Conservation (phyloP, 1,284 basidiomycete species). For the Cutaneotrichosporon cavernicola region DNA sequence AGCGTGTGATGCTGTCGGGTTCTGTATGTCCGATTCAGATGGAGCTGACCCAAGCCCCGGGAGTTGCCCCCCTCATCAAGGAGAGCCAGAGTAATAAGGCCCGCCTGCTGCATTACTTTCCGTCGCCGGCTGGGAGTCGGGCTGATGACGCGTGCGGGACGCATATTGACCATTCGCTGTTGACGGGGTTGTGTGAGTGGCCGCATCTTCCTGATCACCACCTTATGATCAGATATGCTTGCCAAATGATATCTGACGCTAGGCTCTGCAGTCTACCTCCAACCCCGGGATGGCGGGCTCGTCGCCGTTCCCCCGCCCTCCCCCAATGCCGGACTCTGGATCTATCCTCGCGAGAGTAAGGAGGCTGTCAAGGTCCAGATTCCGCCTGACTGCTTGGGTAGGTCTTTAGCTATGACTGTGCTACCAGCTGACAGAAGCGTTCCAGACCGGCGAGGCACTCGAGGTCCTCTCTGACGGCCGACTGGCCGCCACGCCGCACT, state of each 20-base stretch:
- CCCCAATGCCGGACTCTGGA: constrained; percentile 73
- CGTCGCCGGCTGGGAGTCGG: constrained; percentile 59
- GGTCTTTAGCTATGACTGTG: not conserved
- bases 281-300: not conserved
- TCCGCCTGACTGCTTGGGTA: constrained; percentile 60
- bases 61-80: constrained; percentile 48
- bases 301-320: constrained; percentile 2
- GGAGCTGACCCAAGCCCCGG: not conserved
- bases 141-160: constrained; percentile 69
- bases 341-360: constrained; percentile 63
- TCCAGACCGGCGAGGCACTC: constrained; percentile 90
- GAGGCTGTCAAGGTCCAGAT: constrained; percentile 73
- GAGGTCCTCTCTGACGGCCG: constrained; percentile 71
- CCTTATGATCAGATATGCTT: not conserved
- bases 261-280: constrained; percentile 13
- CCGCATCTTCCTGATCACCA: not conserved
- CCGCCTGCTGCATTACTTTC: constrained; percentile 86
- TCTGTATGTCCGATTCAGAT: constrained; percentile 58
- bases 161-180: constrained; percentile 71
- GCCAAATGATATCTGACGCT: not conserved
- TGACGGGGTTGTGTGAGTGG: constrained; percentile 74
- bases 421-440: constrained; percentile 54
- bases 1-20: constrained; percentile 84
- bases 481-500: constrained; percentile 84
- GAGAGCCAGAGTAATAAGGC: constrained; percentile 58